These are phyloP conservation scores for Vigna nakashimae DNA, from an alignment of 306 rosid species.

Conservation along the genomic window DNA sequence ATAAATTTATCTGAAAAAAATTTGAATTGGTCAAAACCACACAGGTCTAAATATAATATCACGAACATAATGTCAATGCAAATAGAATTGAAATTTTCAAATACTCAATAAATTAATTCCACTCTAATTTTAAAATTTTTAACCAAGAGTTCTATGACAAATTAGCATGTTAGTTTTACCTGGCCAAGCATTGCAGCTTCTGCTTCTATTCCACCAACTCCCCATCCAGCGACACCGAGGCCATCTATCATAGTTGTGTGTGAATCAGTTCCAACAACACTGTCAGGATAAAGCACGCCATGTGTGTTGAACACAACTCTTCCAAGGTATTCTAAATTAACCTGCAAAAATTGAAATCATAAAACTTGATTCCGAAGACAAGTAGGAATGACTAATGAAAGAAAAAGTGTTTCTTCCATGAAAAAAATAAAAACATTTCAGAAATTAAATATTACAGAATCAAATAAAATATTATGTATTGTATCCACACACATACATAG, in stretches of 20 bases:
- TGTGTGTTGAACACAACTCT: slow-evolving; percentile 88
- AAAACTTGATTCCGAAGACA: slow-evolving; percentile 36
- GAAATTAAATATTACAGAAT: neutral
- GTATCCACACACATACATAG: slow-evolving; percentile 2
- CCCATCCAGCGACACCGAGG: slow-evolving; percentile 99
- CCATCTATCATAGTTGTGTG: slow-evolving; percentile 99
- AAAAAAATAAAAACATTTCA: neutral
- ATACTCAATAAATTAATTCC: slow-evolving; percentile 15
- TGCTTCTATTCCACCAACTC: slow-evolving; percentile 99
- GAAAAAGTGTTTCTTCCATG: neutral
- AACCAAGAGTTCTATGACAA: slow-evolving; percentile 10
- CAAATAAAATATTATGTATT: neutral
- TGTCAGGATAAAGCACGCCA: slow-evolving; percentile 90
- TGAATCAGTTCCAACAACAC: slow-evolving; percentile 97
- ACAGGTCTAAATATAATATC: slow-evolving; percentile 4
- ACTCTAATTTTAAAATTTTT: slow-evolving; percentile 13
- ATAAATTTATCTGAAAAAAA: slow-evolving; percentile 13
- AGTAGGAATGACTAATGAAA: slow-evolving; percentile 25
- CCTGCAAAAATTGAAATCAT: slow-evolving; percentile 61
- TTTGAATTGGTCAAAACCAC: slow-evolving; percentile 16
- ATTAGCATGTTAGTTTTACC: slow-evolving; percentile 56
- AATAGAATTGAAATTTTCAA: neutral
- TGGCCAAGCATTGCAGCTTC: slow-evolving; percentile 99
- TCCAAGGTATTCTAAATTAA: slow-evolving; percentile 92
- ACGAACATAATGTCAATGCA: neutral